Evolutionary conservation across 352 stramenopile genomes (phyloP).

Genomic region (Phytophthora ohioensis): DNA sequence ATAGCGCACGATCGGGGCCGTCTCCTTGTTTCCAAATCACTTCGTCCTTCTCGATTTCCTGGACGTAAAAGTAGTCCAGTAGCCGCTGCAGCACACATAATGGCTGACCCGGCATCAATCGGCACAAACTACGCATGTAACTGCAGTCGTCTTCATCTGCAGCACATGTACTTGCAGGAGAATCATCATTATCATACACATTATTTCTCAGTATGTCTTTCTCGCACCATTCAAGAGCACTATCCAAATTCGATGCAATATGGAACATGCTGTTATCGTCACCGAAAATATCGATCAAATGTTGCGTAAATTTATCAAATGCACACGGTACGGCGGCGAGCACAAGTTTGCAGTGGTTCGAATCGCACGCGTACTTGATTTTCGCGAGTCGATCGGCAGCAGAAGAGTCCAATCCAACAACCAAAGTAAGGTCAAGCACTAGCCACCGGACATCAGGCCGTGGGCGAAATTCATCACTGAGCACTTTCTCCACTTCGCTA

Average conservation of each 20-base stretch:
- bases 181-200: constrained; percentile 22
- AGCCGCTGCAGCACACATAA: constrained; percentile 67
- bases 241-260: constrained; percentile 70
- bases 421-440: constrained; percentile 94
- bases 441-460: constrained; percentile 57
- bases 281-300: constrained; percentile 65
- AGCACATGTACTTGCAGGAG: constrained; percentile 27
- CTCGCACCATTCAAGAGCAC: constrained; percentile 77
- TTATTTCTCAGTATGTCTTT: constrained; percentile 62
- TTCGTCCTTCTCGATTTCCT: constrained; percentile 67
- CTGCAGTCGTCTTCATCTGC: constrained; percentile 60
- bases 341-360: constrained; percentile 69
- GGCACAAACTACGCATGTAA: constrained; percentile 63
- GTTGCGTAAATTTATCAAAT: constrained; percentile 68
- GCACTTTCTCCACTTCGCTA: constrained; percentile 21
- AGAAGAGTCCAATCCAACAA: constrained; percentile 92
- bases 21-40: constrained; percentile 79
- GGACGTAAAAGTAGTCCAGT: constrained; percentile 74
- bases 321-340: constrained; percentile 71
- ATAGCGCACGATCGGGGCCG: constrained; percentile 56
- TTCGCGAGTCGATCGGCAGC: constrained; percentile 80
- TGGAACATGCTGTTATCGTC: constrained; percentile 56
- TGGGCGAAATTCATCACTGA: constrained; percentile 26
- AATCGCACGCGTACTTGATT: constrained; percentile 83
- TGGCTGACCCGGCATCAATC: constrained; percentile 75